Percentiles rank a stretch among this genome's conserved stretches.
Conservation (phyloP, 805 yeast genomes). For the Yamadazyma paraphyllophila region DNA sequence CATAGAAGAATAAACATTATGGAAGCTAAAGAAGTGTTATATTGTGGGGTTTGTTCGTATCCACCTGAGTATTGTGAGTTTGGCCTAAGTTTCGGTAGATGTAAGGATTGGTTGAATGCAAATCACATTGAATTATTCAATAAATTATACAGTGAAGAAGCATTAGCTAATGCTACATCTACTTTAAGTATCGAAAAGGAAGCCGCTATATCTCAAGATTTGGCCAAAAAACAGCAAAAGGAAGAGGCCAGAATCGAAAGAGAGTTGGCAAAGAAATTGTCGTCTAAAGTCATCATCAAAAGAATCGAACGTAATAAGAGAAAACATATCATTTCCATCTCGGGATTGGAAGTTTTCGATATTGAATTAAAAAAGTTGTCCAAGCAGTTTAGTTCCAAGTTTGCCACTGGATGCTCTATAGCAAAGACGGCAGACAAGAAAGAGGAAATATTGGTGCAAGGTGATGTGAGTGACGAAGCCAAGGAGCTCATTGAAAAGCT, state of each 20-base stretch:
- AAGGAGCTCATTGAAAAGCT: slow-evolving; percentile 69
- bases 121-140: slow-evolving; percentile 56
- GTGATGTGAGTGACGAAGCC: slow-evolving; percentile 91
- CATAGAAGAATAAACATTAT: slow-evolving; percentile 4
- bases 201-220: slow-evolving; percentile 75
- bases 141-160: slow-evolving; percentile 59
- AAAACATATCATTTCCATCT: slow-evolving; percentile 80
- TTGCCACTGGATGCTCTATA: slow-evolving; percentile 95
- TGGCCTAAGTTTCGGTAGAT: slow-evolving; percentile 74
- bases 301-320: slow-evolving; percentile 88
- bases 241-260: slow-evolving; percentile 84
- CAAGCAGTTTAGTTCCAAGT: slow-evolving; percentile 87
- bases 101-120: slow-evolving; percentile 77
- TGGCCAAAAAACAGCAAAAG: slow-evolving; percentile 80
- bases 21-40: slow-evolving; percentile 36
- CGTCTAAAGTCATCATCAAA: slow-evolving; percentile 80
- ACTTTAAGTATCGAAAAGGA: slow-evolving; percentile 73
- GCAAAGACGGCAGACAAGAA: slow-evolving; percentile 87
- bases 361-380: slow-evolving; percentile 88
- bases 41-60: slow-evolving; percentile 77
- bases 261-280: slow-evolving; percentile 71
- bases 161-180: slow-evolving; percentile 54
- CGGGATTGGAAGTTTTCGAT: slow-evolving; percentile 85
- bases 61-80: slow-evolving; percentile 96
- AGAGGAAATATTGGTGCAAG: slow-evolving; percentile 90